Conservation (phyloP, 495 filamentous ascomycete genomes). For the Amphirosellinia nigrospora region DNA sequence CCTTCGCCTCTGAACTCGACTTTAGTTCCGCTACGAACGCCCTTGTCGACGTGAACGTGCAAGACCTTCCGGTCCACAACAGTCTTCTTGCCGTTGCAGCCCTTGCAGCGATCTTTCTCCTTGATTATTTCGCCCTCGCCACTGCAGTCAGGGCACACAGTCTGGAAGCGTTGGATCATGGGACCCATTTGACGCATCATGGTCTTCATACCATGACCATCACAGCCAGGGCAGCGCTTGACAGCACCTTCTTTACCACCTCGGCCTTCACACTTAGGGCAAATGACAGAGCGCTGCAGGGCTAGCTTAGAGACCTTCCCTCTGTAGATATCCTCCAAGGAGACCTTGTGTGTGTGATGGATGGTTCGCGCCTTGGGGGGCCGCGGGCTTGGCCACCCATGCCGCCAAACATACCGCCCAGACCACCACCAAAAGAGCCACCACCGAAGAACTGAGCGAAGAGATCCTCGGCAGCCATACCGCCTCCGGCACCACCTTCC, state of each 20-base stretch:
- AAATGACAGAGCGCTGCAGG: conserved; percentile 96
- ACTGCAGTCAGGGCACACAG: conserved; percentile 96
- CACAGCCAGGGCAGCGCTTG: conserved; percentile 86
- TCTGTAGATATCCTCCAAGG: conserved; percentile 95
- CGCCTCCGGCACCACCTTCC: conserved; percentile 81
- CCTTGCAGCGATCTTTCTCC: conserved; percentile 95
- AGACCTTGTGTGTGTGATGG: conserved; percentile 97
- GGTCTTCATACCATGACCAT: conserved; percentile 96
- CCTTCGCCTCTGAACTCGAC: conserved; percentile 96
- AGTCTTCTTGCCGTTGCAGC: conserved; percentile 95
- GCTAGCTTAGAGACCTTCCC: conserved; percentile 98
- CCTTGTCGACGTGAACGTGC: conserved; percentile 95
- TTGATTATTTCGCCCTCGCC: conserved; percentile 96
- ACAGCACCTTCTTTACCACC: conserved; percentile 98
- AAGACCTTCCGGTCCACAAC: conserved; percentile 96
- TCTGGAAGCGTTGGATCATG: conserved; percentile 99
- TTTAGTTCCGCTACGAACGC: conserved; percentile 91
- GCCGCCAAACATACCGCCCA: conserved; percentile 81
- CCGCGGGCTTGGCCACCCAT: conserved; percentile 82
- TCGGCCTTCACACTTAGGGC: conserved; percentile 90
- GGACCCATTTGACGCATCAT: conserved; percentile 99
- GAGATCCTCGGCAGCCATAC: conserved; percentile 96
- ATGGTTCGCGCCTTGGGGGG: conserved; percentile 96
- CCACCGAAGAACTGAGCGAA: conserved; percentile 97
- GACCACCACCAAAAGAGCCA: conserved; percentile 74